Base-by-base conservation (phyloP, 2,329 filamentous ascomycete species). In the Cladosporium colombiae region DNA sequence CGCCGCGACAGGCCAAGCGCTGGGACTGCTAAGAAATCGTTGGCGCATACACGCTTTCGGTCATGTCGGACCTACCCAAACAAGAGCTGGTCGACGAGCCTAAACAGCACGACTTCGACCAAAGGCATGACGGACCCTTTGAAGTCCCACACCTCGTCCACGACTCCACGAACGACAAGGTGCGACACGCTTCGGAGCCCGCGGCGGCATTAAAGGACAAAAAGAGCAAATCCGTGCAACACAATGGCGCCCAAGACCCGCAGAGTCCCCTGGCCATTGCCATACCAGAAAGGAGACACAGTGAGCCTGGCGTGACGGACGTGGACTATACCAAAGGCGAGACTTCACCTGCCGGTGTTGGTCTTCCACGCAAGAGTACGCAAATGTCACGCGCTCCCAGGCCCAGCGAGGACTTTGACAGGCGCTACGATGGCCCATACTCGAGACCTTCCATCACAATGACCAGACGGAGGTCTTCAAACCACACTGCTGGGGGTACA, bases 131-230 rank as follows among this genome's bases (percentile, higher is more conserved):
- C 64, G 74, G 74, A 10, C 73, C 74, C 2, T 71, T 73, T 65
- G 71, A 74, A 1, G 33, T 33, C 11, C 49, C 61, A 11, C 50
- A 25, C 16, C 16, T 55, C 13, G 61, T 63, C 6, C 61, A 63
- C 27, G 61, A 63, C 61, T 55, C 77, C 25, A 67, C 74, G n/a
- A 77, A 75, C 56, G 77, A 79, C 35, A 76, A 78, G 62, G 80
- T 78, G 1, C 79, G 81, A 68, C 68, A 81, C 67, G 71, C 73
- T 2, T 55, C 49, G 5, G 57, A 27, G 49, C 64, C 55, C 29
- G 29, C 29, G 50, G 25, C 49, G 16, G 53, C 27, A 4, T 5
- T 37, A 10, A 60, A 65, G 8, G 40, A 60, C 29, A 55, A 37
- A 29, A 60, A 60, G 21, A 65, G 40, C 53, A 29, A 50, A 13